phyloP scores from a whole-genome alignment of 2,329 filamentous ascomycete genomes.

The Cladosporium phlei region DNA sequence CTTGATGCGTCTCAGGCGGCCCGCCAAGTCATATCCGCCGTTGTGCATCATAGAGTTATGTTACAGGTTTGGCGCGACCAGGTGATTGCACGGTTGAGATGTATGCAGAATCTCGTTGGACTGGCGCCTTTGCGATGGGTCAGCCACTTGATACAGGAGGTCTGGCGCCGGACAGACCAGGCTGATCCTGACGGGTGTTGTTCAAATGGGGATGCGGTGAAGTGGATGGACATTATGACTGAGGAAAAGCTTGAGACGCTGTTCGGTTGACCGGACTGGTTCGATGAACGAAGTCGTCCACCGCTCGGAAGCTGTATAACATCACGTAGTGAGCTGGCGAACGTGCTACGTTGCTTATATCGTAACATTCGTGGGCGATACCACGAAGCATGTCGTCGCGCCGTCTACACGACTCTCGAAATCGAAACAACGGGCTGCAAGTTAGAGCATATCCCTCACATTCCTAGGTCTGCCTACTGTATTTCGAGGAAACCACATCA shows the following conservation, averaged over 20 bases:
- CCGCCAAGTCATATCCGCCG: not conserved
- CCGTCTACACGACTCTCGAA: too few relatives aligned
- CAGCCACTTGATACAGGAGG: constrained; percentile 15
- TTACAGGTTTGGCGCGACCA: not conserved
- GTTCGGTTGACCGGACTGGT: constrained; percentile 14
- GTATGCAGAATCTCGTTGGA: constrained; percentile 11
- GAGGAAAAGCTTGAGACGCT: constrained; percentile 14
- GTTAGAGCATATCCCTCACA: too few relatives aligned
- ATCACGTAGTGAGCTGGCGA: too few relatives aligned
- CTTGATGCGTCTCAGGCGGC: too few relatives aligned
- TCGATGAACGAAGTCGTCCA: too few relatives aligned
- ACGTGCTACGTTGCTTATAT: too few relatives aligned
- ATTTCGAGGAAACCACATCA: not conserved
- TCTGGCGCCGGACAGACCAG: constrained; percentile 16
- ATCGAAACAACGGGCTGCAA: too few relatives aligned
- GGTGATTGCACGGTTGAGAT: not conserved
- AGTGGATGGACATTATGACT: constrained; percentile 21
- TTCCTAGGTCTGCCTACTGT: too few relatives aligned
- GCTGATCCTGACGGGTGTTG: constrained; percentile 4
- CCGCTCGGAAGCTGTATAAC: too few relatives aligned
- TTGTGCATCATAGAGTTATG: not conserved
- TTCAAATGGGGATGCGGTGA: not conserved
- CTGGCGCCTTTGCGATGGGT: constrained; percentile 12
- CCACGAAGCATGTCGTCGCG: too few relatives aligned
- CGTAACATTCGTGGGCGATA: too few relatives aligned